Base-by-base conservation (phyloP, 2,329 filamentous ascomycete species). In the Fusarium bactridioides region DNA sequence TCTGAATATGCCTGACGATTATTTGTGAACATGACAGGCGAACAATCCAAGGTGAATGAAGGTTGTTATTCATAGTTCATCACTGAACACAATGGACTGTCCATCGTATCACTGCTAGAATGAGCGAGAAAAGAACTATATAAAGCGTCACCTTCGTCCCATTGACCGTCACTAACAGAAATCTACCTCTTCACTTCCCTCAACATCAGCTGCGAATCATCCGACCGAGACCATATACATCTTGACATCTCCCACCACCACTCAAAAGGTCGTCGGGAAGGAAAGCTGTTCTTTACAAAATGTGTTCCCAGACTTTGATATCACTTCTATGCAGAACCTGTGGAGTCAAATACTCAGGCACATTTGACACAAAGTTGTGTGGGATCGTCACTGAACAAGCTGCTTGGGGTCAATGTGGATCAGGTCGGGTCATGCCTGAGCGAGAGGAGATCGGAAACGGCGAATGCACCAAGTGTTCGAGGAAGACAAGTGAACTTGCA, bases 261-360 rank as follows among this genome's bases (percentile, higher is more conserved):
- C n/a, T 7, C 3, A 7, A 3, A 10, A 6, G 7, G 1, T 5
- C 4, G 10, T 11, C 9, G 2, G 5, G 25, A 19, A 11, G 13
- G n/a, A 33, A 51, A 25, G 6, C 6, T 1, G 3, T 8, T 8
- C 0, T 12, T 27, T 10, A 7, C 10, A n/a, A 27, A 2, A 54
- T 54, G 50, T 27, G 50, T 25, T 25, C 0, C 2, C 29, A 51
- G 5, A 51, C n/a, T 2, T 19, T 35, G 2, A 19, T 5, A 15
- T 13, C 8, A 10, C n/a, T 51, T 25, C n/a, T 51, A 11, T 51
- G 47, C 29, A 33, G 0, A 8, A 7, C 47, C 3, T 51, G 29
- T 0, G 29, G n/a, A 35, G 29, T 15, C n/a, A 19, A 51, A 10
- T 51, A 51, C 12, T 35, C n/a, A 10, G n/a, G 16, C 3, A 5